Conservation (phyloP, 208 protist genomes). For the Lotmaria passim region DNA sequence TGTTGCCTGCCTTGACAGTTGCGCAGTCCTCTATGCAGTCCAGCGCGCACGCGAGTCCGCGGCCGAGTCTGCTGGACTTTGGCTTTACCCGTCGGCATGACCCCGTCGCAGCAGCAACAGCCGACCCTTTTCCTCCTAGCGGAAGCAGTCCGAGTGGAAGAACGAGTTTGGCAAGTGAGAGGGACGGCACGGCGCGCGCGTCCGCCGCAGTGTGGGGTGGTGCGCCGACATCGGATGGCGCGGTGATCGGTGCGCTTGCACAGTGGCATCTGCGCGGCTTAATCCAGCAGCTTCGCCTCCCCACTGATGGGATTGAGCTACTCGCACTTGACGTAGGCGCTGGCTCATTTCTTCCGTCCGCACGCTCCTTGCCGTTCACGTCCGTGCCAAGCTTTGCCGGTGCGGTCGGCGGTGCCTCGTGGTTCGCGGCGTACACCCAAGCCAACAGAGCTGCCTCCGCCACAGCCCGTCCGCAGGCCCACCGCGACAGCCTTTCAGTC, state of each 20-base stretch:
- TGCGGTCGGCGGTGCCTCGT: constrained; percentile 10
- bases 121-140: neutral
- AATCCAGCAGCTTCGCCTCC: constrained; percentile 16
- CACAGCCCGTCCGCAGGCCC: neutral
- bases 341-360: neutral
- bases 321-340: neutral
- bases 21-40: constrained; percentile 1
- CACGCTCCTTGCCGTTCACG: neutral
- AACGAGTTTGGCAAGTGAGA: neutral
- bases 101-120: neutral
- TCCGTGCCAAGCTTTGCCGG: constrained; percentile 15
- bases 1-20: neutral
- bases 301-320: neutral
- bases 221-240: neutral
- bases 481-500: neutral
- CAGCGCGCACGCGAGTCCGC: constrained; percentile 9
- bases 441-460: neutral
- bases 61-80: constrained; percentile 11
- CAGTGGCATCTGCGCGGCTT: constrained; percentile 36
- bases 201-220: neutral
- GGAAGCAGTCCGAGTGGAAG: neutral
- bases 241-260: constrained; percentile 26
- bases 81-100: constrained; percentile 2
- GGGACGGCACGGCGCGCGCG: neutral
- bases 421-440: constrained; percentile 16